phyloP scores from a whole-genome alignment of 2,329 filamentous ascomycete genomes.

The Hirsutella rhossiliensis region DNA sequence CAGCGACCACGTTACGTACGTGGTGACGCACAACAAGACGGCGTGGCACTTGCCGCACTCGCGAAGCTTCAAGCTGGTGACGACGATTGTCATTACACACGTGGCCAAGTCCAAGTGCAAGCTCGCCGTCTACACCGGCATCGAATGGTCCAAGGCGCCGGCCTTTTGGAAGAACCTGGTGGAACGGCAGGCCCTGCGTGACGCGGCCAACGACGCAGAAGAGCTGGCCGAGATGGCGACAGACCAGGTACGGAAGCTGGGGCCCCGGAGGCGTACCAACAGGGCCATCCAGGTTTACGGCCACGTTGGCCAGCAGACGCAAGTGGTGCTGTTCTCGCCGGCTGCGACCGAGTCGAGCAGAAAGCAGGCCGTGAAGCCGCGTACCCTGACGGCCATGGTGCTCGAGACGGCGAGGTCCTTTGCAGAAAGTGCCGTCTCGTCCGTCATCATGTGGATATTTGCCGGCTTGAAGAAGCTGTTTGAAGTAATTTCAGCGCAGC shows the following conservation, averaged over 20 bases:
- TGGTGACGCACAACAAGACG: constrained; percentile 49
- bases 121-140: constrained; percentile 72
- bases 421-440: constrained; percentile 61
- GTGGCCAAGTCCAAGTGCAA: constrained; percentile 86
- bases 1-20: constrained; percentile 61
- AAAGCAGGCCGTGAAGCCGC: constrained; percentile 48
- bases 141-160: constrained; percentile 71
- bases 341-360: constrained; percentile 32
- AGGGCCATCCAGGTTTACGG: constrained; percentile 73
- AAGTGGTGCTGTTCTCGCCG: constrained; percentile 49
- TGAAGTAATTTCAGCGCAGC: constrained; percentile 59
- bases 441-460: constrained; percentile 66
- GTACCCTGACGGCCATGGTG: constrained; percentile 56
- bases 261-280: constrained; percentile 61
- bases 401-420: constrained; percentile 63
- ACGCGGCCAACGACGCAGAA: constrained; percentile 59
- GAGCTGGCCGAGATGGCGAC: constrained; percentile 65
- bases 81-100: constrained; percentile 89
- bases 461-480: constrained; percentile 53
- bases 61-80: constrained; percentile 67
- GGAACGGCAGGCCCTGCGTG: constrained; percentile 62
- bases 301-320: constrained; percentile 55
- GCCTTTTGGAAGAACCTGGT: constrained; percentile 47
- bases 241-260: constrained; percentile 65
- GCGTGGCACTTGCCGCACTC: constrained; percentile 80